Evolutionary conservation across 2,329 filamentous ascomycete genomes (phyloP).

Genomic region (Venturia effusa): DNA sequence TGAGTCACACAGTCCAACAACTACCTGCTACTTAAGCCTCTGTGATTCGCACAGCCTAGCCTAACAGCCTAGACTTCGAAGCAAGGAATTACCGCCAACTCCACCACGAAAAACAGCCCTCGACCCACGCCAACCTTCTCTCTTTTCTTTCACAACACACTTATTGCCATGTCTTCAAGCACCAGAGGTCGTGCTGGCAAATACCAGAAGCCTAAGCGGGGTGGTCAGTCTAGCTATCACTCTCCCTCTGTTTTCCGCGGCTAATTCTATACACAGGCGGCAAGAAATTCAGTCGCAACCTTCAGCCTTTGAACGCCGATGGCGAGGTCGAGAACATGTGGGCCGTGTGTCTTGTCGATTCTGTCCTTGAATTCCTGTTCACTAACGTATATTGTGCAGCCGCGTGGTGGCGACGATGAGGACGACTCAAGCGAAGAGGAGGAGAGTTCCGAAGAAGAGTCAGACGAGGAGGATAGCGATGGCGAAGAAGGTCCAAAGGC

Average conservation of each 20-base stretch:
- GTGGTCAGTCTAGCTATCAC: constrained; percentile 50
- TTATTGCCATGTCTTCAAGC: constrained; percentile 6
- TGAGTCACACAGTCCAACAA: background rate
- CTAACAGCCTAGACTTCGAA: background rate
- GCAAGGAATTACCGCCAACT: background rate
- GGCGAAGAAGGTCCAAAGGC: constrained; percentile 22
- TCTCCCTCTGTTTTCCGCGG: background rate
- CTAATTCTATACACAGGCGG: constrained; percentile 49
- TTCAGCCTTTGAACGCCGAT: constrained; percentile 78
- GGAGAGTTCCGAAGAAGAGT: constrained; percentile 31
- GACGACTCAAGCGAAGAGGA: constrained; percentile 23
- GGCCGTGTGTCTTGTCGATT: constrained; percentile 43
- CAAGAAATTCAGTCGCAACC: constrained; percentile 88
- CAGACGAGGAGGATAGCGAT: constrained; percentile 33
- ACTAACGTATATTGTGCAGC: background rate
- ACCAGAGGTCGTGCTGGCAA: constrained; percentile 73
- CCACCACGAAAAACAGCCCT: background rate
- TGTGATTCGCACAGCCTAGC: background rate
- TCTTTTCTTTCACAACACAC: background rate
- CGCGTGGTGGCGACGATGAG: constrained; percentile 19
- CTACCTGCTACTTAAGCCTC: background rate
- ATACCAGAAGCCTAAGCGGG: constrained; percentile 85
- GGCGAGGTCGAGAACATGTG: constrained; percentile 87
- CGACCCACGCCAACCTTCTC: background rate
- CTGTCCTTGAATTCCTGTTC: background rate